Conservation (phyloP, 2,329 filamentous ascomycete genomes). For the Pseudomassariella vexata region DNA sequence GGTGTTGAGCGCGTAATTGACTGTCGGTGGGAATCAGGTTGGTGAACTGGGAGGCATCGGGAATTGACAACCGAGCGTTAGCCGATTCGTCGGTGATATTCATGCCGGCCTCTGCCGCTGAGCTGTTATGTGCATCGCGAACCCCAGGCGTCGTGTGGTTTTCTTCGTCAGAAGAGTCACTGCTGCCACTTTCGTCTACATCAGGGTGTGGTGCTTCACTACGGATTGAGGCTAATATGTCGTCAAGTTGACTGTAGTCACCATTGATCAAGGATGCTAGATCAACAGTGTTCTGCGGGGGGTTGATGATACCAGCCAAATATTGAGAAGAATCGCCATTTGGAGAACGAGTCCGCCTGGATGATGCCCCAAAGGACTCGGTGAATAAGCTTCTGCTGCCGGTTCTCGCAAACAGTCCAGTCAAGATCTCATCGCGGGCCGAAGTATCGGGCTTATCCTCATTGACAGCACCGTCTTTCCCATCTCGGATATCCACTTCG, state of each 20-base stretch:
- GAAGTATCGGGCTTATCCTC: constrained; percentile 56
- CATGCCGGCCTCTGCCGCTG: too few species aligned
- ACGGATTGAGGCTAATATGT: constrained; percentile 23
- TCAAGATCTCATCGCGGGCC: constrained; percentile 55
- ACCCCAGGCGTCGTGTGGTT: constrained; percentile 7
- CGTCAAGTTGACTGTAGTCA: constrained; percentile 22
- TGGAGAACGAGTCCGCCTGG: constrained; percentile 17
- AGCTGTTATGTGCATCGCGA: too few species aligned
- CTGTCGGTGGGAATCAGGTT: constrained; percentile 31
- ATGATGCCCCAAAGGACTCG: constrained; percentile 24
- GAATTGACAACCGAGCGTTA: constrained; percentile 11
- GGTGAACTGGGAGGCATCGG: constrained; percentile 22
- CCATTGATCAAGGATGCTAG: constrained; percentile 22
- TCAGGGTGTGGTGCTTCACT: constrained; percentile 13
- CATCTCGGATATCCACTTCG: constrained; percentile 58
- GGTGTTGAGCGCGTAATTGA: constrained; percentile 31
- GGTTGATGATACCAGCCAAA: constrained; percentile 23
- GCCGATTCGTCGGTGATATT: too few species aligned
- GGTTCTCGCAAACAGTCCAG: constrained; percentile 37
- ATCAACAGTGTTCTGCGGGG: constrained; percentile 23
- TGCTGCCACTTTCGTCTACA: constrained; percentile 15
- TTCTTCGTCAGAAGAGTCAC: constrained; percentile 18
- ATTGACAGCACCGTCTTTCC: constrained; percentile 49
- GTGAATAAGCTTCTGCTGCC: constrained; percentile 25
- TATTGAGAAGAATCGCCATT: constrained; percentile 19